These are phyloP conservation scores for Candida pseudoviswanathii DNA, from an alignment of 1,139 yeast species.

Conservation along the genomic window DNA sequence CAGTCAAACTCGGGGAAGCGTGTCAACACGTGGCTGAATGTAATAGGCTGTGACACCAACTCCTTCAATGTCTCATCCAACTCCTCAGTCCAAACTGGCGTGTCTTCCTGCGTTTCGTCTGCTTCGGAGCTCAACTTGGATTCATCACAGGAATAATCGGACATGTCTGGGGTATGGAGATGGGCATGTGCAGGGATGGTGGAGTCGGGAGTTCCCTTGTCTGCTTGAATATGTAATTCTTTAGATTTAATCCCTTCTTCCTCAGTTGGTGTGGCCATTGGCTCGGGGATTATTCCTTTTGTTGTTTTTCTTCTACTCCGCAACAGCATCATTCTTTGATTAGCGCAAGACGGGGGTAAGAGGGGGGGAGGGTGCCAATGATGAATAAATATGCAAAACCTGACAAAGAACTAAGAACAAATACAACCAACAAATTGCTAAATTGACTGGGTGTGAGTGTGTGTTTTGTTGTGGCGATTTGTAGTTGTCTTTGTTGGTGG, in stretches of 20 bases:
- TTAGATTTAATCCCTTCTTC: neutral
- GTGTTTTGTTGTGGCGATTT: no score
- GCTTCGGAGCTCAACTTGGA: neutral
- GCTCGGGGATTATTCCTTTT: neutral
- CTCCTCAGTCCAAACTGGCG: neutral
- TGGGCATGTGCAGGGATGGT: neutral
- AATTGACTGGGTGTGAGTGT: no score
- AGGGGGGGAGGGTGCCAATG: no score
- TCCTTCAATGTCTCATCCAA: neutral
- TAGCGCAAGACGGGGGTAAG: no score
- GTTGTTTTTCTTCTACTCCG: neutral
- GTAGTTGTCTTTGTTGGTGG: neutral
- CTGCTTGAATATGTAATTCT: neutral
- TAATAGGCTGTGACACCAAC: slow-evolving; percentile 9
- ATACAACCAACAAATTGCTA: no score
- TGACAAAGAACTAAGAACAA: no score
- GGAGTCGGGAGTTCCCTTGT: neutral
- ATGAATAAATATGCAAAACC: no score
- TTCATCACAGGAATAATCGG: slow-evolving; percentile 11
- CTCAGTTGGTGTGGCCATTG: neutral
- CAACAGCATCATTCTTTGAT: neutral
- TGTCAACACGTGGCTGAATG: slow-evolving; percentile 8
- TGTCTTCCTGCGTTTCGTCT: neutral
- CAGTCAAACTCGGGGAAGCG: slow-evolving; percentile 13
- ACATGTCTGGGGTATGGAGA: slow-evolving; percentile 10